Conservation (phyloP, 1,284 basidiomycete genomes). For the Trichosporon sp. region DNA sequence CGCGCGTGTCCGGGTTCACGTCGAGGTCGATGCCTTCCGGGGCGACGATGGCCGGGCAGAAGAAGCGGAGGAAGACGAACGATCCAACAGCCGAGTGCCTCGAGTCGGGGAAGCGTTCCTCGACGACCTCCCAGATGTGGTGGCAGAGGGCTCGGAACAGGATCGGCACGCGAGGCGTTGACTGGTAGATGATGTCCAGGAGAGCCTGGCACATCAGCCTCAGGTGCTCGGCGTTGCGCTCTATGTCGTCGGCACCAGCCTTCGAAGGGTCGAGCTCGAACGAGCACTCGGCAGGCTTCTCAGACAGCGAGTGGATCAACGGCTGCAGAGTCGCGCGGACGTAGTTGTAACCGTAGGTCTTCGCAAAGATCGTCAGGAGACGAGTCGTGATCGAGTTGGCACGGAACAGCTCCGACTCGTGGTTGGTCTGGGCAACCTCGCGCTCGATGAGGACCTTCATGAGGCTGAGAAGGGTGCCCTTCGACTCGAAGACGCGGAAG, state of each 20-base stretch:
- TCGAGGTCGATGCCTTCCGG: constrained; percentile 83
- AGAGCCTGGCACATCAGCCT: constrained; percentile 75
- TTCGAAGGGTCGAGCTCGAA: constrained; percentile 78
- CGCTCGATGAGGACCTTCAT: constrained; percentile 81
- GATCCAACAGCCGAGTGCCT: constrained; percentile 85
- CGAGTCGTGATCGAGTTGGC: constrained; percentile 82
- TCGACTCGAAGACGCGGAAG: constrained; percentile 80
- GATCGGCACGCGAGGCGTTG: constrained; percentile 70
- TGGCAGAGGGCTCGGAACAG: constrained; percentile 86
- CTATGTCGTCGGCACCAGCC: constrained; percentile 64
- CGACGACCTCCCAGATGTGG: constrained; percentile 80
- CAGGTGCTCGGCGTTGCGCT: constrained; percentile 71
- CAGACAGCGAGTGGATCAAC: constrained; percentile 71
- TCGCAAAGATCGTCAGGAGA: constrained; percentile 80
- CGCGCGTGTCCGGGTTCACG: constrained; percentile 65
- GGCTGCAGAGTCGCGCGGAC: constrained; percentile 75
- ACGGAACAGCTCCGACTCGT: constrained; percentile 77
- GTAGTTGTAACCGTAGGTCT: constrained; percentile 85
- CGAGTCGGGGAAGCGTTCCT: constrained; percentile 75
- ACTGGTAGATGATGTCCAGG: constrained; percentile 72
- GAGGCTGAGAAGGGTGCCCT: constrained; percentile 67
- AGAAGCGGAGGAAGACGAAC: constrained; percentile 82
- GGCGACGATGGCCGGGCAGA: constrained; percentile 76
- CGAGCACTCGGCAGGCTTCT: constrained; percentile 70
- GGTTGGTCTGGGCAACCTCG: constrained; percentile 74